These are phyloP conservation scores for Candida sonorensis DNA, from an alignment of 805 yeast genomes.

Conservation along the genomic window DNA sequence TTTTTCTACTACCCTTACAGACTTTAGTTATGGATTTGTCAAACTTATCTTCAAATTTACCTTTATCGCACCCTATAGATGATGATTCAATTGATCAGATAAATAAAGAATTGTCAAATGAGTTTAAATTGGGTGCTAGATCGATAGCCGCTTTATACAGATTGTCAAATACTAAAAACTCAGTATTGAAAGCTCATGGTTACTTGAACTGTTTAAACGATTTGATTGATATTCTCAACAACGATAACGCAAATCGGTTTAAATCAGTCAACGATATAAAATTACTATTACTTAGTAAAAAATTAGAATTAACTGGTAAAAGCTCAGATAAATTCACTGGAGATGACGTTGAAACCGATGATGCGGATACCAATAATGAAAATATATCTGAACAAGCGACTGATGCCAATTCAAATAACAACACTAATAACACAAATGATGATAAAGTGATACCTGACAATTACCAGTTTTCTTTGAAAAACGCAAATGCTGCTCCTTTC, in stretches of 20 bases:
- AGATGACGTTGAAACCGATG: not conserved
- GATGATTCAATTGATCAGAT: slow-evolving; percentile 41
- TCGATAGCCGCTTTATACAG: slow-evolving; percentile 64
- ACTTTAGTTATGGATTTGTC: slow-evolving; percentile 73
- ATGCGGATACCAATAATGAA: no score
- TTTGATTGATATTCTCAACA: slow-evolving; percentile 23
- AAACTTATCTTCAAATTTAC: slow-evolving; percentile 48
- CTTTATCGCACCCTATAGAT: slow-evolving; percentile 42
- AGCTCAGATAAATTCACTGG: not conserved
- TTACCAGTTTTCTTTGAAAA: slow-evolving; percentile 12
- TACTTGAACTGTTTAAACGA: slow-evolving; percentile 59
- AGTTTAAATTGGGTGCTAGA: slow-evolving; percentile 66
- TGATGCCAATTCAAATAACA: not conserved
- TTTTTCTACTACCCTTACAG: no score
- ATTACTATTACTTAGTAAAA: slow-evolving; percentile 28
- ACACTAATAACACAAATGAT: no score
- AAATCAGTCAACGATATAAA: slow-evolving; percentile 32
- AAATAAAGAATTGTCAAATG: slow-evolving; percentile 48
- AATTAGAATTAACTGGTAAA: slow-evolving; percentile 15
- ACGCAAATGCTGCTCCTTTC: slow-evolving; percentile 13
- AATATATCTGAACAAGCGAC: not conserved
- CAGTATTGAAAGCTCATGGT: slow-evolving; percentile 46
- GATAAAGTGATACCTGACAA: slow-evolving; percentile 5
- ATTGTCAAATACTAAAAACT: slow-evolving; percentile 46
- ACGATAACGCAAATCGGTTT: slow-evolving; percentile 6